A percentile compares a stretch with the other conserved stretches of the same genome.
Conservation (phyloP, 2,329 filamentous ascomycete genomes). For the Teratosphaeria zuluensis region DNA sequence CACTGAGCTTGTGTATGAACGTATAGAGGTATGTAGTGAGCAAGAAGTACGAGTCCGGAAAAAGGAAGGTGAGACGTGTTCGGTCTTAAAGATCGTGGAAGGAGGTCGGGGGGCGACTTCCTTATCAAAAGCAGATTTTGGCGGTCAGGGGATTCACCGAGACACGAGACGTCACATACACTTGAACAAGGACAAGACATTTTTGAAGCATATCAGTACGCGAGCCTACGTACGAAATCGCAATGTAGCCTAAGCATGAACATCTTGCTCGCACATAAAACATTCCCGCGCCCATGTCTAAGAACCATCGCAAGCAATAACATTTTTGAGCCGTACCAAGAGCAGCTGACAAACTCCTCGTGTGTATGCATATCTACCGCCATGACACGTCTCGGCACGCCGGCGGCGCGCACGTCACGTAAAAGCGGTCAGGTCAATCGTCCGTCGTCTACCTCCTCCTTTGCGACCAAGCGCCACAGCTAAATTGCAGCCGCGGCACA, state of each 20-base stretch:
- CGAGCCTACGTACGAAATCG: conserved; percentile 23
- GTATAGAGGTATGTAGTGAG: neutral
- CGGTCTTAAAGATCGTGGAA: neutral
- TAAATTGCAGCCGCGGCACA: conserved; percentile 9
- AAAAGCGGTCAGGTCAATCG: conserved; percentile 1
- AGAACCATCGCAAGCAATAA: conserved; percentile 16
- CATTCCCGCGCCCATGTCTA: conserved; percentile 16
- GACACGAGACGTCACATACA: neutral
- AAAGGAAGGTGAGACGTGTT: neutral
- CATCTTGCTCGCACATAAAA: conserved; percentile 20
- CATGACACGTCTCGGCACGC: conserved; percentile 8
- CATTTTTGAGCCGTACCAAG: conserved; percentile 16
- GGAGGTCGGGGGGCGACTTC: neutral
- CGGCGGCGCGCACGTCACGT: neutral
- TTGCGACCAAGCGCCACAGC: neutral
- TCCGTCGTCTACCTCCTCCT: neutral
- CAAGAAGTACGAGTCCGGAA: neutral
- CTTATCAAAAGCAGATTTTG: neutral
- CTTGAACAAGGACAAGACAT: neutral
- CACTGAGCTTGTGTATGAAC: neutral
- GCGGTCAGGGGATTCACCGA: neutral
- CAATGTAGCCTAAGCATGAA: conserved; percentile 23
- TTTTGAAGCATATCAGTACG: conserved; percentile 6
- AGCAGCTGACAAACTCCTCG: conserved; percentile 16
- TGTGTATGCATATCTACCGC: conserved; percentile 18